Conservation (phyloP, 768 basidiomycete genomes). For the Lentinus tigrinus region DNA sequence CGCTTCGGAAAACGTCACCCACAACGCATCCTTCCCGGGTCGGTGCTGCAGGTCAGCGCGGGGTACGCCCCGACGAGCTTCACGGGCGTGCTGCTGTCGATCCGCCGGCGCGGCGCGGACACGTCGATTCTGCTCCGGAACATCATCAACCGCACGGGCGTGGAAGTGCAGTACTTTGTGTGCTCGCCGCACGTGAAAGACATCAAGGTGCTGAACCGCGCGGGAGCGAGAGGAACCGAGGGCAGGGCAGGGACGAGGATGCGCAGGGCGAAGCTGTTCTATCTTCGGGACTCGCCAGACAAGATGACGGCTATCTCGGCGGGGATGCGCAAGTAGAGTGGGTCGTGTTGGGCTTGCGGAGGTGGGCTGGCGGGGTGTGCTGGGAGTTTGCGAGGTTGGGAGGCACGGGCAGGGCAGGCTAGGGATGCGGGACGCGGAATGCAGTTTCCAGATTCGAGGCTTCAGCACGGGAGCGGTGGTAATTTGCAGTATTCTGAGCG, state of each 20-base stretch:
- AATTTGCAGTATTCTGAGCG: background rate
- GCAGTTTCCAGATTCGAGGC: background rate
- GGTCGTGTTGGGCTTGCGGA: background rate
- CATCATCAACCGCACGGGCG: conserved; percentile 85
- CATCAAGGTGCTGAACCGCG: conserved; percentile 73
- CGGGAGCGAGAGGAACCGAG: conserved; percentile 34
- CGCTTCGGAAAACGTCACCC: conserved; percentile 74
- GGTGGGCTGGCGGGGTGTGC: background rate
- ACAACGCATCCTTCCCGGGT: conserved; percentile 72
- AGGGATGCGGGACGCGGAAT: background rate
- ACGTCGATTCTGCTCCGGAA: conserved; percentile 90
- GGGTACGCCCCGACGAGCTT: conserved; percentile 80
- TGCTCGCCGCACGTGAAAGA: conserved; percentile 86
- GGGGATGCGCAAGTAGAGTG: conserved; percentile 33
- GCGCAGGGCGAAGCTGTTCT: conserved; percentile 80
- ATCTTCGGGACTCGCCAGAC: conserved; percentile 77
- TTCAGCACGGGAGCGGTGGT: background rate
- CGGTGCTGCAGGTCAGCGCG: conserved; percentile 79
- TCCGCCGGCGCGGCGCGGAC: conserved; percentile 81
- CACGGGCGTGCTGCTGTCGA: conserved; percentile 83
- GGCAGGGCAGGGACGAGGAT: conserved; percentile 52
- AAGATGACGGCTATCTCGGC: conserved; percentile 79
- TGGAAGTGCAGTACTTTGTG: conserved; percentile 90
- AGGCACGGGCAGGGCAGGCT: background rate
- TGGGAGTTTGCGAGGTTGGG: background rate